These are phyloP conservation scores for Trametopsis cervina DNA, from an alignment of 768 basidiomycete genomes.

Conservation along the genomic window DNA sequence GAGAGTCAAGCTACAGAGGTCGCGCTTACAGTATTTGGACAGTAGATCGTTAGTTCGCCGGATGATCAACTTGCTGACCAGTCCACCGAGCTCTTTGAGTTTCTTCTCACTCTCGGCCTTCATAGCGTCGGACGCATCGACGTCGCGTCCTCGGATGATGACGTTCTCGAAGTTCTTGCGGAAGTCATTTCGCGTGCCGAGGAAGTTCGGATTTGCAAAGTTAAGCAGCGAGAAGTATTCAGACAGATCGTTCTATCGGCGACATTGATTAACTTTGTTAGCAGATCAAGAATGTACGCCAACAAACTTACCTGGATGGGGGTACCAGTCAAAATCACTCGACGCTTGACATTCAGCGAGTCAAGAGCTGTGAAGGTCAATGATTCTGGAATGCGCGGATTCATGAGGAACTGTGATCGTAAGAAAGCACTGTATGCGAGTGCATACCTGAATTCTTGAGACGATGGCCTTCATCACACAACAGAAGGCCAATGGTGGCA, in stretches of 20 bases:
- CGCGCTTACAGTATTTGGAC: constrained; percentile 82
- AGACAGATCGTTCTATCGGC: constrained; percentile 77
- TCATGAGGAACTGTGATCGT: constrained; percentile 1
- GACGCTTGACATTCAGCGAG: constrained; percentile 75
- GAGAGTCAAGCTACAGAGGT: neutral
- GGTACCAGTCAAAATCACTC: constrained; percentile 91
- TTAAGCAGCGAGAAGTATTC: constrained; percentile 93
- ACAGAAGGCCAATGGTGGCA: constrained; percentile 82
- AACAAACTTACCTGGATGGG: constrained; percentile 66
- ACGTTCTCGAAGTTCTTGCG: constrained; percentile 91
- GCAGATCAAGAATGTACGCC: neutral
- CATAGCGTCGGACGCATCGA: constrained; percentile 70
- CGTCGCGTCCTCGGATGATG: constrained; percentile 87
- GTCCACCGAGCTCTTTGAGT: constrained; percentile 80
- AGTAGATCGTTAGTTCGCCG: constrained; percentile 89
- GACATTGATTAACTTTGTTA: neutral
- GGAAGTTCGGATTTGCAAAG: constrained; percentile 88
- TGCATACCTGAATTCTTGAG: constrained; percentile 87
- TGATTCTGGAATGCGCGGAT: constrained; percentile 77
- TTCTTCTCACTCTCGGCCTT: constrained; percentile 85
- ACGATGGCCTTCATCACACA: constrained; percentile 96
- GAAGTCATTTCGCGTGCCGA: constrained; percentile 86
- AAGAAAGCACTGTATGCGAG: constrained; percentile 1
- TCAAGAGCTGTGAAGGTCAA: constrained; percentile 83
- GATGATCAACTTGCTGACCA: constrained; percentile 93